phyloP scores from a whole-genome alignment of 2,329 filamentous ascomycete species.

The Hymenoscyphus scutula region DNA sequence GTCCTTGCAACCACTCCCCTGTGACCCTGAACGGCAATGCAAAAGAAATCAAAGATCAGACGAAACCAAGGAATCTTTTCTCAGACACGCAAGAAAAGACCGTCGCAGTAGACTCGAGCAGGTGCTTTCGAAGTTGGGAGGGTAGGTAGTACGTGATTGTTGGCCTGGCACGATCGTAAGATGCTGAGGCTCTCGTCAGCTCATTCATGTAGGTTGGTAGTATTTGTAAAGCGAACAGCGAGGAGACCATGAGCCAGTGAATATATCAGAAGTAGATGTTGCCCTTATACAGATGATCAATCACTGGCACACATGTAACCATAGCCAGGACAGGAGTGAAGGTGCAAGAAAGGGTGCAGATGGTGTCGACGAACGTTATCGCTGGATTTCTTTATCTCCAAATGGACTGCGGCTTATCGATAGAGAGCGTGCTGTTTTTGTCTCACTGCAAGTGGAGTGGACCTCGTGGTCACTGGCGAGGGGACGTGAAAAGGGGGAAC shows the following conservation, averaged over 20 bases:
- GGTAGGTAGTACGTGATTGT: not conserved
- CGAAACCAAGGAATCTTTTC: not conserved
- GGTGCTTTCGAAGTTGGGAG: not conserved
- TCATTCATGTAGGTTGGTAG: not conserved
- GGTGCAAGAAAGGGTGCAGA: not conserved
- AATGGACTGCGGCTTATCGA: not conserved
- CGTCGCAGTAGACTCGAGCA: not conserved
- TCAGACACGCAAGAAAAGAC: not conserved
- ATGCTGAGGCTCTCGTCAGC: constrained; percentile 3
- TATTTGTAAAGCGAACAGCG: not conserved
- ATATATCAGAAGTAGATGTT: not conserved
- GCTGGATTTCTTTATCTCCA: not conserved
- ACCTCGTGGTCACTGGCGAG: not conserved
- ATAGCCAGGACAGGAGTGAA: not conserved
- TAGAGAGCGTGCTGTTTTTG: not conserved
- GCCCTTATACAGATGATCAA: not conserved
- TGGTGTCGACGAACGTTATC: not conserved
- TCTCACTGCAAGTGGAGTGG: not conserved
- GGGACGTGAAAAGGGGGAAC: not conserved
- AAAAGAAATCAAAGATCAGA: not conserved
- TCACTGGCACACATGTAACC: not conserved
- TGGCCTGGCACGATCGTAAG: not conserved
- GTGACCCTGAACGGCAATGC: not conserved
- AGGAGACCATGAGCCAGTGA: not conserved
- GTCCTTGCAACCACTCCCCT: not conserved